Conservation (phyloP, 2,329 filamentous ascomycete species). For the Colletotrichum spinosum region DNA sequence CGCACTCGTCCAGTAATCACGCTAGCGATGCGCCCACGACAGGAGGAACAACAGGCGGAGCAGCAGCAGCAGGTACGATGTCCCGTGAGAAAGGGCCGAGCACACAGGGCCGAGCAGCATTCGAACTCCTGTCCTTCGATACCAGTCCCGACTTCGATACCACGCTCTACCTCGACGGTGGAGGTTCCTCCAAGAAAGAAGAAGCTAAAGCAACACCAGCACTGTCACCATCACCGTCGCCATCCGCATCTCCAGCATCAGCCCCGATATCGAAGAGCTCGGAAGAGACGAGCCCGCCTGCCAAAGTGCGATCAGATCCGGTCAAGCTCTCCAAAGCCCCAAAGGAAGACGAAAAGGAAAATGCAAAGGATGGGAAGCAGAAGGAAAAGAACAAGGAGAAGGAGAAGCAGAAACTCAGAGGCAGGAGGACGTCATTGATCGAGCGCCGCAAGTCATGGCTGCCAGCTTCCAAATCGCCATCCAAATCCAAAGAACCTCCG, state of each 20-base stretch:
- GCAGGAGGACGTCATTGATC: conserved; percentile 59
- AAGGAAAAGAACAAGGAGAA: conserved; percentile 31
- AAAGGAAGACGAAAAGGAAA: conserved; percentile 33
- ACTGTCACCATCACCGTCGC: too few relatives aligned
- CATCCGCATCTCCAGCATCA: too few relatives aligned
- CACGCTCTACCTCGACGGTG: conserved; percentile 53
- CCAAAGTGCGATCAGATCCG: conserved; percentile 15
- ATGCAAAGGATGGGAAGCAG: conserved; percentile 30
- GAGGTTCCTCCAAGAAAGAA: conserved; percentile 34
- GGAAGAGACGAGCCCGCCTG: conserved; percentile 39
- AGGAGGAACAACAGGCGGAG: not conserved
- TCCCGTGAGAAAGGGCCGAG: conserved; percentile 37
- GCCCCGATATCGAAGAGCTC: conserved; percentile 44
- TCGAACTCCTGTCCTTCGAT: conserved; percentile 66
- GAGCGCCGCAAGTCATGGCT: conserved; percentile 66
- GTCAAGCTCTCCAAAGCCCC: conserved; percentile 19
- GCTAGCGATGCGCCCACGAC: conserved; percentile 35
- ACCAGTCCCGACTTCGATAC: conserved; percentile 61
- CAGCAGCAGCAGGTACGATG: conserved; percentile 14
- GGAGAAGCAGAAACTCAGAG: conserved; percentile 22
- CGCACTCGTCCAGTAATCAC: conserved; percentile 48
- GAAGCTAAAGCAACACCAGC: too few relatives aligned
- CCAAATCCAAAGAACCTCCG: conserved; percentile 49
- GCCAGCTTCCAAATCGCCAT: conserved; percentile 55
- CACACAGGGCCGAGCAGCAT: conserved; percentile 51